Base-by-base conservation (phyloP, 768 basidiomycete species). In the Gloeophyllum trabeum region DNA sequence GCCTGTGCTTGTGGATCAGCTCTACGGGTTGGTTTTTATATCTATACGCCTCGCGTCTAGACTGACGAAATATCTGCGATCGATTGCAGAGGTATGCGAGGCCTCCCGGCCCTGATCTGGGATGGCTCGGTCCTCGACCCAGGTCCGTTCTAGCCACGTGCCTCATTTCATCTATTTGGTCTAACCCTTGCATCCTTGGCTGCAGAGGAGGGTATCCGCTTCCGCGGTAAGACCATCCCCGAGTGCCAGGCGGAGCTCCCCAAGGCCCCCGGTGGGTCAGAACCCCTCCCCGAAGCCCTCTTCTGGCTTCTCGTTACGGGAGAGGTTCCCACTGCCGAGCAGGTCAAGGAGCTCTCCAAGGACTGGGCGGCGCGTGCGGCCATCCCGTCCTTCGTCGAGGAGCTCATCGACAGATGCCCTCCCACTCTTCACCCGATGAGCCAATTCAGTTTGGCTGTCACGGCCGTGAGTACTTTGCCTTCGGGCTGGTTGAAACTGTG, bases 361-460 rank as follows among this genome's bases (percentile, higher is more conserved):
- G 94, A 98, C 57, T 96, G 94, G 90, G 94, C 93, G 41, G 86
- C 89, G 34, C 84, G 93, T 49, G 80, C 90, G 30, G 75, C 81
- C 36, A 78, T 98, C 48, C 92, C 93, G 35, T 81, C 85, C 46
- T 93, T 94, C 52, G 85, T 98, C n/a, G 92, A 97, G 63, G 92
- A 96, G 56, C 75, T 96, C 52, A 75, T 98, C 40, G 94, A 98
- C 69, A 66, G 91, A 61, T 90, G 87, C 64, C 87, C 87, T 16
- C 81, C 85, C 40, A 93, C 91, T 13, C 76, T 98, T 35, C 94
- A 98, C 62, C 94, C 94, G 49, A 98, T 98, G 94, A 91, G 86
- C 63, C 94, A 98, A 66, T 96, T 98, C 68, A 85, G 84, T 59
- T 69, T 96, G 57, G 93, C 93, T 45, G 89, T 94, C 52, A 97